Evolutionary conservation across 2,329 filamentous ascomycete species (phyloP), one percentile per base, ranked within the genome.

Genomic region (Claviceps spartinae): DNA sequence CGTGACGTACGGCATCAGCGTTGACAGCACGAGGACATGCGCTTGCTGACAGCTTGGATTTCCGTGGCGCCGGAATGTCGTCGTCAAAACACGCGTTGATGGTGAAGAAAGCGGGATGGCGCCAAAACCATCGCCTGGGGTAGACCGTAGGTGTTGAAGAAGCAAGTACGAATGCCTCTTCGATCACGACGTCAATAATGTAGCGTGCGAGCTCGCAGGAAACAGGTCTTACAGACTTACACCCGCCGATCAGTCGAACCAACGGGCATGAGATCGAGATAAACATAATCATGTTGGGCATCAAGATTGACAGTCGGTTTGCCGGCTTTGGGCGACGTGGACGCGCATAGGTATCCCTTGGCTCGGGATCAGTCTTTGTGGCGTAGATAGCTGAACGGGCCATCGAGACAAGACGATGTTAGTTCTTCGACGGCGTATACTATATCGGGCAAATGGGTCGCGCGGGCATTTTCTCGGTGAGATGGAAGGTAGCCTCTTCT

Each of bases 231-330:
- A 38, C 18, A 14, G 13, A 14, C 6, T 36, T 7, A 20, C 9
- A n/a, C 47, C 22, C 36, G 41, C 24, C 20, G 7, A 18, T n/a
- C 14, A 41, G 38, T 41, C 48, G 41, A 44, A 13, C 11, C 22
- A 3, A 18, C 24, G 22, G 8, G 24, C 9, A 16, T 18, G 9
- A 26, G 14, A 18, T 13, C 14, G 34, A 8, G 37, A 51, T 47
- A 24, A 11, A 42, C 36, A 24, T 41, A 51, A 51, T 47, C 43
- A n/a, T 41, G 43, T 51, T 47, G 49, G 49, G 22, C 43, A 47
- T n/a, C 49, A 51, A 47, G 44, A 26, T 24, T 45, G 34, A 24
- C 41, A 11, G 11, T 42, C 40, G 26, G n/a, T 7, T 44, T n/a
- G 14, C 38, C 5, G 14, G 34, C 41, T 14, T 44, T 45, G 30